Evolutionary conservation across 73 alveolate species (phyloP).

Genomic region (Paramecium caudatum): DNA sequence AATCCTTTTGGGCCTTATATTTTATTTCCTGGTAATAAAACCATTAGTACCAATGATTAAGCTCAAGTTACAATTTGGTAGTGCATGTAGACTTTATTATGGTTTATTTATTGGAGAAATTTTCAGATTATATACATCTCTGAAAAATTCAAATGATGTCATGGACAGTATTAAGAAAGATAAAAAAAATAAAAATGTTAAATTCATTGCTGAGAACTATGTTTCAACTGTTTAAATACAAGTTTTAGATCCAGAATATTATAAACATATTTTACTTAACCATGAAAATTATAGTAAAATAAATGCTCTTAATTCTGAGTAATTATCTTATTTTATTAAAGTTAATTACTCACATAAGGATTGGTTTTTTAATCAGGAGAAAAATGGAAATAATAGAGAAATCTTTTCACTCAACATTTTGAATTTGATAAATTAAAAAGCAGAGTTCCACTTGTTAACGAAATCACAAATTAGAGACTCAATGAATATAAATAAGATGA

Average conservation of each 20-base stretch:
- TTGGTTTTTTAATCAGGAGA: conserved; percentile 35
- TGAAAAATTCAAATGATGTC: too few species aligned
- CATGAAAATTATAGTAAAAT: not conserved
- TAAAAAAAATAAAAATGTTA: not conserved
- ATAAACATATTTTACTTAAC: not conserved
- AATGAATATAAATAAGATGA: not conserved
- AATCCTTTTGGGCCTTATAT: not conserved
- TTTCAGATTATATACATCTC: not conserved
- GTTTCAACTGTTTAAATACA: not conserved
- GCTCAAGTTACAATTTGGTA: conserved; percentile 24
- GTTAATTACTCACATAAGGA: conserved; percentile 28
- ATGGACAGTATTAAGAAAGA: not conserved
- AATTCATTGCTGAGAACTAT: not conserved
- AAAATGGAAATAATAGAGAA: conserved; percentile 70
- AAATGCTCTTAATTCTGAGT: not conserved
- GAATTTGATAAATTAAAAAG: conserved; percentile 55
- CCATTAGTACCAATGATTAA: conserved; percentile 47
- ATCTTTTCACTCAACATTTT: conserved; percentile 45
- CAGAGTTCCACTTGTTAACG: conserved; percentile 68
- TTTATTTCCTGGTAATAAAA: not conserved
- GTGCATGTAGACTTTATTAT: not conserved
- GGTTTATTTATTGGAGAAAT: not conserved
- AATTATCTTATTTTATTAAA: not conserved
- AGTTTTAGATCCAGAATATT: conserved; percentile 29
- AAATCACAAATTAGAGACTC: not conserved